Percentiles rank a stretch among this genome's conserved stretches.
These are phyloP conservation scores for Globisporangium nodosum DNA, from an alignment of 352 stramenopile species.

Conservation along the genomic window DNA sequence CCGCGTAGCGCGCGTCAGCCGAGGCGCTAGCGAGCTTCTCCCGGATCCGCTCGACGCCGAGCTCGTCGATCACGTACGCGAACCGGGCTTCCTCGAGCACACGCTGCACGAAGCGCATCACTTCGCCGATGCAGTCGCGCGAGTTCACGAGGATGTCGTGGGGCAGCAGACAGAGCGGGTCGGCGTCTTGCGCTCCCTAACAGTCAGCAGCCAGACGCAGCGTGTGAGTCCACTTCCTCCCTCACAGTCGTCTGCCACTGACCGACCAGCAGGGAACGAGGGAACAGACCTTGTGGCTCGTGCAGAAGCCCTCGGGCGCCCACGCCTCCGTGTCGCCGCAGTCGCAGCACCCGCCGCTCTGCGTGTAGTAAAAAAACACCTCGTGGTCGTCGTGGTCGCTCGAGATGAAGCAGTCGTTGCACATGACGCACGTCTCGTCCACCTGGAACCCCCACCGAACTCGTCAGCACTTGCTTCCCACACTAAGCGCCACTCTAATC, in stretches of 20 bases:
- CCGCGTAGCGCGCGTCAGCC: constrained; percentile 68
- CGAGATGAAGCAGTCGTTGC: constrained; percentile 96
- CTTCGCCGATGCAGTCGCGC: constrained; percentile 55
- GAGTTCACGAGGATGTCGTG: constrained; percentile 49
- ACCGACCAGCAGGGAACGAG: not conserved
- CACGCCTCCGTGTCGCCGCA: constrained; percentile 97
- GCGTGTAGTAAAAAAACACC: constrained; percentile 93
- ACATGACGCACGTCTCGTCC: constrained; percentile 95
- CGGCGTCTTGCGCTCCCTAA: constrained; percentile 67
- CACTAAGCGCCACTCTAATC: not conserved
- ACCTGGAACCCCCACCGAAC: constrained; percentile 63
- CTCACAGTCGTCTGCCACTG: too few species aligned
- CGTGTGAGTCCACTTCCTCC: not conserved
- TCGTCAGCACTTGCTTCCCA: not conserved
- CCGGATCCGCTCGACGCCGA: constrained; percentile 42
- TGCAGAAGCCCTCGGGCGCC: constrained; percentile 93
- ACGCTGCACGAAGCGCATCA: constrained; percentile 59
- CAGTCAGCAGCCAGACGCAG: not conserved
- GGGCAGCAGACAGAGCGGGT: constrained; percentile 52
- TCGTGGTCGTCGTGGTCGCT: constrained; percentile 93
- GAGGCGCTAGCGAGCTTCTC: constrained; percentile 45
- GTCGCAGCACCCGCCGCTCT: constrained; percentile 96
- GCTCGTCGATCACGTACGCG: constrained; percentile 44
- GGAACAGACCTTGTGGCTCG: constrained; percentile 77
- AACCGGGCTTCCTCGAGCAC: constrained; percentile 62